phyloP scores from a whole-genome alignment of 2,329 filamentous ascomycete species.

The Fonsecaea pugnacius region DNA sequence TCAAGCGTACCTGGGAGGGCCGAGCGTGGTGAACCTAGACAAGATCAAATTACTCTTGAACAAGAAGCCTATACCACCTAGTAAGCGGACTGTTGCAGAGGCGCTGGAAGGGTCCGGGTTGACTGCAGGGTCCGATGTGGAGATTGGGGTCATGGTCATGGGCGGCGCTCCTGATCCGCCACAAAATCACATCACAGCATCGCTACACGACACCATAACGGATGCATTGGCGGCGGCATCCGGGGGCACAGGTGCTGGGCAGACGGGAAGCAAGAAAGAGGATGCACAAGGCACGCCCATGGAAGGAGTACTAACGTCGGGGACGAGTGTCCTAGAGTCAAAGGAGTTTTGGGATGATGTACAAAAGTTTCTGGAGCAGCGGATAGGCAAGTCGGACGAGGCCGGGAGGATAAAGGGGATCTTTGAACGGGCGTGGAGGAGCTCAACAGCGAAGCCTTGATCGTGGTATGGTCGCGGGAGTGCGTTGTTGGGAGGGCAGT shows the following conservation, averaged over 20 bases:
- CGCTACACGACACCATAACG: neutral
- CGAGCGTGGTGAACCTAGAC: constrained; percentile 52
- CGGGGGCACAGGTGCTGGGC: constrained; percentile 48
- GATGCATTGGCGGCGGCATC: constrained; percentile 34
- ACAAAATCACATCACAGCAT: constrained; percentile 15
- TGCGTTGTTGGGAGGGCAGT: neutral
- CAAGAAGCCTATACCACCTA: constrained; percentile 76
- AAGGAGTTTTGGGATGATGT: constrained; percentile 87
- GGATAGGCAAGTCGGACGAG: constrained; percentile 70
- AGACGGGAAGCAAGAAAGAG: constrained; percentile 46
- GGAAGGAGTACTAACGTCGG: constrained; percentile 42
- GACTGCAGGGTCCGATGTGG: constrained; percentile 57
- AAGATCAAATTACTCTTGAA: constrained; percentile 86
- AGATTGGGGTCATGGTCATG: constrained; percentile 87
- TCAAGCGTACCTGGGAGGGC: constrained; percentile 60
- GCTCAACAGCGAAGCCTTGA: constrained; percentile 24
- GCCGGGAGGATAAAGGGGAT: constrained; percentile 67
- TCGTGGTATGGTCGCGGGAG: neutral
- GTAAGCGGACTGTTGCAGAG: constrained; percentile 75
- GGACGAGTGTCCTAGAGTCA: constrained; percentile 57
- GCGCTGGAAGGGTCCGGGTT: constrained; percentile 62
- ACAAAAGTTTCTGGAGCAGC: constrained; percentile 76
- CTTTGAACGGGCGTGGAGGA: constrained; percentile 74
- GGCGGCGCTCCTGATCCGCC: constrained; percentile 62
- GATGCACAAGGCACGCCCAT: constrained; percentile 37